phyloP scores from a whole-genome alignment of 2,329 filamentous ascomycete genomes.

The Penicillium brevicompactum region DNA sequence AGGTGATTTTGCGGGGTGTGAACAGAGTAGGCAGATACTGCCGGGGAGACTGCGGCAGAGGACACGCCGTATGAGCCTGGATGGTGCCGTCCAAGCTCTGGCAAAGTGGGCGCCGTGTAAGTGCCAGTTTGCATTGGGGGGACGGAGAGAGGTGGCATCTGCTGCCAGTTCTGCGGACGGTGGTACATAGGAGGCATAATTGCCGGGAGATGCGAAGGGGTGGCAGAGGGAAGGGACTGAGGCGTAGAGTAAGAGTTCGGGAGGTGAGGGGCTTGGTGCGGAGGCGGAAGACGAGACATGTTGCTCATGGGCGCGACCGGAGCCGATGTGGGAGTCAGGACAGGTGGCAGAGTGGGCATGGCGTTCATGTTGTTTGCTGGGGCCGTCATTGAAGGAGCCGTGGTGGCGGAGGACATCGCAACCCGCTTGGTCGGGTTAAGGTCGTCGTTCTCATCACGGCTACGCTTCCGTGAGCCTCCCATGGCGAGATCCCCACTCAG shows the following conservation, averaged over 20 bases:
- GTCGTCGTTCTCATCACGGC: constrained; percentile 55
- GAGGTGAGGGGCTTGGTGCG: constrained; percentile 72
- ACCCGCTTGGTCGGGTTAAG: constrained; percentile 61
- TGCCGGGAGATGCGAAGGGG: constrained; percentile 60
- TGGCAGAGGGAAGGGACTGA: constrained; percentile 41
- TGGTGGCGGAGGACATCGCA: constrained; percentile 27
- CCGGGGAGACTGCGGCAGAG: constrained; percentile 66
- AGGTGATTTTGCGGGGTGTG: constrained; percentile 68
- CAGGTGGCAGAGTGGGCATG: constrained; percentile 37
- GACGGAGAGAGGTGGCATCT: constrained; percentile 37
- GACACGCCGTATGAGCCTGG: constrained; percentile 52
- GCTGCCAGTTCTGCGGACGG: constrained; percentile 55
- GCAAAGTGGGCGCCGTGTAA: constrained; percentile 33
- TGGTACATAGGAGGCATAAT: constrained; percentile 78
- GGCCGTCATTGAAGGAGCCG: constrained; percentile 27
- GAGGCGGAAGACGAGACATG: constrained; percentile 65
- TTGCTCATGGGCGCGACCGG: constrained; percentile 37
- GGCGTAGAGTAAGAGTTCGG: constrained; percentile 56
- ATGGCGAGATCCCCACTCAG: constrained; percentile 17
- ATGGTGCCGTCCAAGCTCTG: constrained; percentile 48
- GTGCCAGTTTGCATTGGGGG: constrained; percentile 32
- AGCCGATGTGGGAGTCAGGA: constrained; percentile 36
- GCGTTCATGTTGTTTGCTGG: constrained; percentile 27
- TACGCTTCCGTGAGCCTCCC: constrained; percentile 57
- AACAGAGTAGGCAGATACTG: constrained; percentile 64